These are phyloP conservation scores for Umbellularia californica DNA, from an alignment of 164 flowering plant genomes.

Conservation along the genomic window DNA sequence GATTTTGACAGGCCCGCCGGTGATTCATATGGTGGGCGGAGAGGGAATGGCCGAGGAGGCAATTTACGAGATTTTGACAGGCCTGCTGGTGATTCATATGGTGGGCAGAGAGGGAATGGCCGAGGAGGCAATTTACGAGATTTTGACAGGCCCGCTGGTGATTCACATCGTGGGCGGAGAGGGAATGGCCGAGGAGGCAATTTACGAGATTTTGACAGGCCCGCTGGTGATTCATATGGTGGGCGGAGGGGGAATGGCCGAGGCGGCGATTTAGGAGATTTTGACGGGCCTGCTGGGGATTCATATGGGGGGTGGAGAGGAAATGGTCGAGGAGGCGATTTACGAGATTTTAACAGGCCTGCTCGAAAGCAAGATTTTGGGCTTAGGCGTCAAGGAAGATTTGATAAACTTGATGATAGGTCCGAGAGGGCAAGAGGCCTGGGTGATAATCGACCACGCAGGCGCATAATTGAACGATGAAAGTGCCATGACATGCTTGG, in stretches of 20 bases:
- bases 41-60: constrained; percentile 17
- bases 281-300: constrained; percentile 10
- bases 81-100: not conserved
- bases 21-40: not conserved
- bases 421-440: constrained; percentile 23
- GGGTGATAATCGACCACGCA: constrained; percentile 41
- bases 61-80: constrained; percentile 12
- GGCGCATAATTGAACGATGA: constrained; percentile 49
- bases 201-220: constrained; percentile 11
- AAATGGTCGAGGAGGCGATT: constrained; percentile 7
- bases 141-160: constrained; percentile 14
- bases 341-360: constrained; percentile 15
- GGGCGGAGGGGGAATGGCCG: constrained; percentile 15
- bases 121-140: constrained; percentile 9
- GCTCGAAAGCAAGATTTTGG: constrained; percentile 25
- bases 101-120: constrained; percentile 12
- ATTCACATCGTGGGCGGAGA: not conserved
- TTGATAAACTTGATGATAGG: constrained; percentile 11
- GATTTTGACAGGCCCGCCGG: constrained; percentile 16
- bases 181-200: constrained; percentile 18
- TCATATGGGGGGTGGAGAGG: constrained; percentile 12
- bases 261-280: constrained; percentile 11
- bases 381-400: constrained; percentile 27
- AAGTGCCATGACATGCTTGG: not conserved
- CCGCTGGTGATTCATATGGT: not conserved